Evolutionary conservation across 495 filamentous ascomycete genomes (phyloP).

Genomic region (Corynascus novoguineensis): DNA sequence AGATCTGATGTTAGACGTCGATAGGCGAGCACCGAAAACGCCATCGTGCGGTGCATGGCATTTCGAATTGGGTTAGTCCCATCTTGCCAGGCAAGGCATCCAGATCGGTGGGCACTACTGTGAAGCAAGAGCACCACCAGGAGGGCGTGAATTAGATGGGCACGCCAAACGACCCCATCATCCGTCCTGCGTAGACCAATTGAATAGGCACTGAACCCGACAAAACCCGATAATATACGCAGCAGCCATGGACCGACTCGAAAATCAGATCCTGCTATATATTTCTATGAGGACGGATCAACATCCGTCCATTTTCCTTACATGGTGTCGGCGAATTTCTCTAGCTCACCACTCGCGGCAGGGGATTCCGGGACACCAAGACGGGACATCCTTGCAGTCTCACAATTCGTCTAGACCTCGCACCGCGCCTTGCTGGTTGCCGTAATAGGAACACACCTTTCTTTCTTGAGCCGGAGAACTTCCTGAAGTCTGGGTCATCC

Average conservation of each 20-base stretch:
- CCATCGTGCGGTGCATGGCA: too few species aligned
- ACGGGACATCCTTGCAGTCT: background rate
- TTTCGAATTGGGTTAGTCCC: too few species aligned
- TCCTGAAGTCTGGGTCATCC: background rate
- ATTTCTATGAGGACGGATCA: too few species aligned
- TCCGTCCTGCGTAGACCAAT: background rate
- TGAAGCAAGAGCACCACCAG: too few species aligned
- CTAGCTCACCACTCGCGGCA: too few species aligned
- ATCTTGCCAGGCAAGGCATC: too few species aligned
- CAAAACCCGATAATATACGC: background rate
- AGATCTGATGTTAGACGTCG: background rate
- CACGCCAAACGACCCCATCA: background rate
- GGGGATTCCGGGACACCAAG: too few species aligned
- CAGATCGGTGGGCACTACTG: too few species aligned
- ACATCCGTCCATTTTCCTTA: too few species aligned
- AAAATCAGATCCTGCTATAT: background rate
- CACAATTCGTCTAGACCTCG: background rate
- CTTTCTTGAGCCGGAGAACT: background rate
- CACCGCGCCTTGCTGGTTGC: background rate
- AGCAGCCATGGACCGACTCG: background rate
- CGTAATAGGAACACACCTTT: too few species aligned
- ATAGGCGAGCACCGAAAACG: background rate
- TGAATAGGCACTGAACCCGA: conserved; percentile 6
- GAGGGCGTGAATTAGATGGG: background rate
- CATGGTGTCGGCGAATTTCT: too few species aligned